Base-by-base conservation (phyloP, 225 moss, liverwort and hornwort genomes). In the Climacium dendroides region DNA sequence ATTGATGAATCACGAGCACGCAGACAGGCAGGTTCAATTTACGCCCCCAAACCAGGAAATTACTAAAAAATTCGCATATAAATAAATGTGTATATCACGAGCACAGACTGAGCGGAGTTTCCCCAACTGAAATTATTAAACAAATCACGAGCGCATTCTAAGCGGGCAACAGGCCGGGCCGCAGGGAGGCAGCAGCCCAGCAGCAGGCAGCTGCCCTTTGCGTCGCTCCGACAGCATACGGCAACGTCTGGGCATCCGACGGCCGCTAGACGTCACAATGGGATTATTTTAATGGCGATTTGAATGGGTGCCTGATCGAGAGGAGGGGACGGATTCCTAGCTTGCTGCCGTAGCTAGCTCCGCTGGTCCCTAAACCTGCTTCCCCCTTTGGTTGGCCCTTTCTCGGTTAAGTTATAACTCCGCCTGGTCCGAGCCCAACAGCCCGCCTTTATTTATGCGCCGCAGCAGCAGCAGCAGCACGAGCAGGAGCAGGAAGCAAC, bases 151-250 rank as follows among this genome's bases (percentile, higher is more conserved):
- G 81, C 81, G 63, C 81, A 10, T 39, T 58, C 22, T 10, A 32
- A 60, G 54, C 69, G 54, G 83, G 82, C 67, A 53, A 39, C 37
- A 67, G 82, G 64, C 81, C 66, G 61, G 43, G 61, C 43, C 43
- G 41, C 83, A 39, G 69, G 70, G 32, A 58, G 30, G 71, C 57
- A 57, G 83, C 39, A 80, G 83, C 22, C 24, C 54, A 77, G 57
- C 23, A 55, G 70, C 45, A 81, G 84, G 84, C 58, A 58, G 83
- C 84, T 61, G 30, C 55, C 85, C 80, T 74, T 73, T 65, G 78
- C 82, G 83, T 64, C 78, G 87, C 89, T 87, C 91, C 91, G 91
- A 91, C 91, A 91, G 89, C 78, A 91, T 89, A 91, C 91, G 89
- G 91, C 91, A 89, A 91, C 87, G 85, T 59, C 82, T 87, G 75